phyloP scores from a whole-genome alignment of 169 alveolate species.

The Cryptosporidium baileyi region DNA sequence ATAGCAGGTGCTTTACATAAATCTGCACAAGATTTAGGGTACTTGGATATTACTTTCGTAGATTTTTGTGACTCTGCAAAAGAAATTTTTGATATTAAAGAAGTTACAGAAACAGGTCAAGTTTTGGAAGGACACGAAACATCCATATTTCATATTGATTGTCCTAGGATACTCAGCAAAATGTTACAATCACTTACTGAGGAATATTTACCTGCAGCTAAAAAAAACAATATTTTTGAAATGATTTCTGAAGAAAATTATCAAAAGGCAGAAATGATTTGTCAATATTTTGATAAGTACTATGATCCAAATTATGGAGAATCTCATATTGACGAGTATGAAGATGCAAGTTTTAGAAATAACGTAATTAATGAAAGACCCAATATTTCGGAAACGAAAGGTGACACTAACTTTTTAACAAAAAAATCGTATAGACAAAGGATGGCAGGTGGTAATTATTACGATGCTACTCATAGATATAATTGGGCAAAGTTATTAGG shows the following conservation, averaged over 20 bases:
- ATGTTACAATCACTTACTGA: conserved; percentile 44
- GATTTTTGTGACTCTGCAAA: conserved; percentile 47
- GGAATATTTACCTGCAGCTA: neutral
- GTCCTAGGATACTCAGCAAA: conserved; percentile 30
- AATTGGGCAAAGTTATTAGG: conserved; percentile 54
- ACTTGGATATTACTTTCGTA: conserved; percentile 16
- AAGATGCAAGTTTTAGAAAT: neutral
- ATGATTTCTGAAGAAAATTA: conserved; percentile 32
- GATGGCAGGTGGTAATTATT: conserved; percentile 15
- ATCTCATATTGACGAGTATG: conserved; percentile 50
- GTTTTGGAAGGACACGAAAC: conserved; percentile 60
- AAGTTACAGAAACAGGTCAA: conserved; percentile 52
- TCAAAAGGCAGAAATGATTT: conserved; percentile 49
- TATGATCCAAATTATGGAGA: conserved; percentile 59
- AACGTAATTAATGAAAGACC: neutral
- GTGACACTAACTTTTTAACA: neutral
- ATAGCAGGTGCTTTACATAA: conserved; percentile 49
- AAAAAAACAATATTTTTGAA: neutral
- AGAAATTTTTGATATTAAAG: conserved; percentile 15
- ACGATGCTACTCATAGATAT: neutral
- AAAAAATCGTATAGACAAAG: conserved; percentile 36
- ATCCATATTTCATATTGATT: conserved; percentile 34
- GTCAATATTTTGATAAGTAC: conserved; percentile 40
- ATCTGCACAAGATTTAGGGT: conserved; percentile 65
- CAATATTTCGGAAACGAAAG: neutral